Conservation (phyloP, 192 early-diverging fungal species). For the Coemansia asiatica region DNA sequence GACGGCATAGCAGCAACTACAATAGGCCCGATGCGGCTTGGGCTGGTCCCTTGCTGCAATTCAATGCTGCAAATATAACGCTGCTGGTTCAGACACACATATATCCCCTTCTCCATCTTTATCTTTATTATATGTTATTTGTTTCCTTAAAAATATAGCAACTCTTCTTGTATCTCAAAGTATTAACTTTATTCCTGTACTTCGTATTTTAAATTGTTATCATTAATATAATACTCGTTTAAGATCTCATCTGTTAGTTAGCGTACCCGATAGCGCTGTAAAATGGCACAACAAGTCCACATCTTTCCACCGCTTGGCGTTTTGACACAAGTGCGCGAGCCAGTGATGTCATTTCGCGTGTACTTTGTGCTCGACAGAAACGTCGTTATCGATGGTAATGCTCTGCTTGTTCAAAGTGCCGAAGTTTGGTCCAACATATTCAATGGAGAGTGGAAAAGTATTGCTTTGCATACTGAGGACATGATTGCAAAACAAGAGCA, state of each 20-base stretch:
- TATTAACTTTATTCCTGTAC: too few relatives aligned
- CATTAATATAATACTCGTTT: too few relatives aligned
- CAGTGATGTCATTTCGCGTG: slow-evolving; percentile 29
- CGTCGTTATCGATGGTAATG: not conserved
- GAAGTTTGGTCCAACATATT: slow-evolving; percentile 44
- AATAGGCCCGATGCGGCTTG: slow-evolving; percentile 8
- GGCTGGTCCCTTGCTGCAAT: slow-evolving; percentile 1
- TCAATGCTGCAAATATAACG: not conserved
- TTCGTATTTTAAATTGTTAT: too few relatives aligned
- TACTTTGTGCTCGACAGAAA: slow-evolving; percentile 22
- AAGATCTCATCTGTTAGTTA: too few relatives aligned
- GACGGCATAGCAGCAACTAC: too few relatives aligned
- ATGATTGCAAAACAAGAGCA: not conserved
- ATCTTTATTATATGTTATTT: too few relatives aligned
- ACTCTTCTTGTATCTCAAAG: too few relatives aligned
- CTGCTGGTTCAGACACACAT: not conserved
- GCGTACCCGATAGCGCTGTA: not conserved
- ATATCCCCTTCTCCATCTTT: not conserved
- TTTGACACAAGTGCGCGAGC: slow-evolving; percentile 27
- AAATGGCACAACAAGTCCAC: slow-evolving; percentile 4
- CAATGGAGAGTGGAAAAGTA: slow-evolving; percentile 19
- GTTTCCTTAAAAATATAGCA: not conserved
- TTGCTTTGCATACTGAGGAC: slow-evolving; percentile 12
- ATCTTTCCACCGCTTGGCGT: slow-evolving; percentile 41
- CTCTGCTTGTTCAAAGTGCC: not conserved